Evolutionary conservation across 2,329 filamentous ascomycete genomes (phyloP).

Genomic region (Neophaeococcomyces mojaviensis): DNA sequence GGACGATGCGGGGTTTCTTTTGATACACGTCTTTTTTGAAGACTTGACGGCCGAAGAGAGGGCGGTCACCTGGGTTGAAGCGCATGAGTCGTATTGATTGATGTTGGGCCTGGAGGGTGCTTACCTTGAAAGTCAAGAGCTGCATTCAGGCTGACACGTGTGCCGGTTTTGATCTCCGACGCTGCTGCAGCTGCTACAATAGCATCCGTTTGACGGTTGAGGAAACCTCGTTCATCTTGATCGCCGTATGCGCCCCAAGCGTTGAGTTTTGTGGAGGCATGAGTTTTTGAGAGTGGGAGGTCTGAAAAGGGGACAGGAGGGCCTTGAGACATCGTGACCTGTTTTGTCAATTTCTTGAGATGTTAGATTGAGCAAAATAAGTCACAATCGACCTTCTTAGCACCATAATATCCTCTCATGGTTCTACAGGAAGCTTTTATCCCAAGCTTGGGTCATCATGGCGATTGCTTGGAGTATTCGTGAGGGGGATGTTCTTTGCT

Average conservation of each 20-base stretch:
- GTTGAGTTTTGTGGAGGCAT: conserved; percentile 34
- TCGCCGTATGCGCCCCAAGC: conserved; percentile 51
- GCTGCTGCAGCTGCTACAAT: conserved; percentile 35
- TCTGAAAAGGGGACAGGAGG: conserved; percentile 25
- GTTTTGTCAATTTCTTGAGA: not conserved
- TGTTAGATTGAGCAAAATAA: no score
- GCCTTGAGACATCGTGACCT: conserved; percentile 14
- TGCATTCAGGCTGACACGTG: conserved; percentile 27
- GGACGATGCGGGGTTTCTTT: conserved; percentile 22
- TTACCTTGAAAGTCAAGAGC: conserved; percentile 31
- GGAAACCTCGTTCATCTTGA: conserved; percentile 46
- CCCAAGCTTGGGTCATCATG: no score
- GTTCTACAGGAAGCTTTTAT: no score
- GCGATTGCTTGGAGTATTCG: no score
- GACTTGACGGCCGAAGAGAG: conserved; percentile 29
- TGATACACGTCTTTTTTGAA: conserved; percentile 28
- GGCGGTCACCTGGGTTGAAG: conserved; percentile 15
- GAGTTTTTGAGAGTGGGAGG: conserved; percentile 45
- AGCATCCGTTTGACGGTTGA: conserved; percentile 48
- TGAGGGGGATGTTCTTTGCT: no score
- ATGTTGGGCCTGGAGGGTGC: not conserved
- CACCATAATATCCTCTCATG: no score
- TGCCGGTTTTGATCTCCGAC: conserved; percentile 37
- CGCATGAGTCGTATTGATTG: not conserved
- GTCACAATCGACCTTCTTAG: no score